A percentile compares a stretch with the other conserved stretches of the same genome.
Conservation (phyloP, 495 filamentous ascomycete species). For the Mycothermus thermophilus region DNA sequence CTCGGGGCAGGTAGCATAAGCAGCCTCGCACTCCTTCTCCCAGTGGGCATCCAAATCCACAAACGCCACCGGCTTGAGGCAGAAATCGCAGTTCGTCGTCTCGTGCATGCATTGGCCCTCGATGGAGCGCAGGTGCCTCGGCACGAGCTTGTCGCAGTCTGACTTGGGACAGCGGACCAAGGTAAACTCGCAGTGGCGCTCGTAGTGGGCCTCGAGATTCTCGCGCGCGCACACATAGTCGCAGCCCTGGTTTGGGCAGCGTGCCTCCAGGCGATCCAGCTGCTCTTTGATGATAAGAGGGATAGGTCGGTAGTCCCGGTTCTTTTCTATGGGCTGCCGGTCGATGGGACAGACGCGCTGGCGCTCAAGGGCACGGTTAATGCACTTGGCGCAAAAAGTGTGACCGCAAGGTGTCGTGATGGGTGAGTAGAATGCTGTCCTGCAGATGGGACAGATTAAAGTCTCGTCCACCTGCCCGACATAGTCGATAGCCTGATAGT, state of each 20-base stretch:
- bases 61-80: conserved; percentile 22
- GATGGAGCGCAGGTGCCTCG: conserved; percentile 19
- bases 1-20: conserved; percentile 19
- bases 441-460: conserved; percentile 74
- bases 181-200: conserved; percentile 58
- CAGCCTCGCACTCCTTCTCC: conserved; percentile 21
- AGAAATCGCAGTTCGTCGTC: conserved; percentile 31
- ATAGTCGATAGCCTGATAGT: conserved; percentile 61
- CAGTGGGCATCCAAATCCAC: conserved; percentile 31
- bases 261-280: conserved; percentile 62
- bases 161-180: conserved; percentile 48
- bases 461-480: conserved; percentile 55
- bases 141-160: conserved; percentile 26
- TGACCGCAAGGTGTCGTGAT: conserved; percentile 54
- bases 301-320: conserved; percentile 13
- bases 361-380: conserved; percentile 43
- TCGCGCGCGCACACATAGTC: conserved; percentile 45
- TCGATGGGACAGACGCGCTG: conserved; percentile 39
- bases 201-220: conserved; percentile 58
- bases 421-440: conserved; percentile 56
- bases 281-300: conserved; percentile 41
- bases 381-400: conserved; percentile 59
- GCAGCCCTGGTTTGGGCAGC: conserved; percentile 62
- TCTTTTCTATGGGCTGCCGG: conserved; percentile 27
- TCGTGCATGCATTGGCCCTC: conserved; percentile 38